phyloP scores from a whole-genome alignment of 176 grass and related monocot species.

The Oryza punctata region DNA sequence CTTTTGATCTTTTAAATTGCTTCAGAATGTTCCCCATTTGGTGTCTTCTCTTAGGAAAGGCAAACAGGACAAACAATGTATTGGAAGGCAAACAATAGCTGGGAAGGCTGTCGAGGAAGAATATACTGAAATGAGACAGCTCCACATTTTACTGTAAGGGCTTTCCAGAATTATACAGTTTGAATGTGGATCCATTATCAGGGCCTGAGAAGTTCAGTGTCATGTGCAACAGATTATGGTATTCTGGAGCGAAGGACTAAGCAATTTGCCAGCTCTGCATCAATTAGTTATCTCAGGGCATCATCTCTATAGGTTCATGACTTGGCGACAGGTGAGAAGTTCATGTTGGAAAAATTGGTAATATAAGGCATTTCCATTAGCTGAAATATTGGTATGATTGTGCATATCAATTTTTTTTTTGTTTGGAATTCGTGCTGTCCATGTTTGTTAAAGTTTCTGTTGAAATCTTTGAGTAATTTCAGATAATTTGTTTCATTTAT shows the following conservation, averaged over 20 bases:
- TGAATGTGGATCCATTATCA: background rate
- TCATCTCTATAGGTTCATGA: conserved; percentile 42
- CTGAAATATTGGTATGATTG: too few relatives aligned
- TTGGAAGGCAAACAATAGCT: conserved; percentile 33
- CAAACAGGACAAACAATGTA: conserved; percentile 10
- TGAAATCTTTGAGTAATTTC: background rate
- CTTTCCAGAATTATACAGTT: background rate
- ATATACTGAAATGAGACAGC: conserved; percentile 38
- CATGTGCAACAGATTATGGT: conserved; percentile 22
- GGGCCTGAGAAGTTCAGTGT: background rate
- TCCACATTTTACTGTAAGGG: conserved; percentile 43
- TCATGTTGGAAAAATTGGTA: background rate
- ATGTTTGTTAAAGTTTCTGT: background rate
- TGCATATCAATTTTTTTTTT: too few relatives aligned
- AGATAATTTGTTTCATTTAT: background rate
- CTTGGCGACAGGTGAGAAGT: conserved; percentile 33
- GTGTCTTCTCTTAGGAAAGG: conserved; percentile 27
- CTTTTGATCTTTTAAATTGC: background rate
- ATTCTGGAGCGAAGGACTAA: conserved; percentile 39
- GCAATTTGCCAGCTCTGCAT: conserved; percentile 26
- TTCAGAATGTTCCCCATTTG: background rate
- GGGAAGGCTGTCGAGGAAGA: conserved; percentile 37
- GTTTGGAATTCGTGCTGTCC: background rate
- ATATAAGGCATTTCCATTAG: too few relatives aligned
- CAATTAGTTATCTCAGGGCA: conserved; percentile 35